Evolutionary conservation across 257 asterid genomes (phyloP), one percentile per base, ranked within the genome.

Genomic region (Verbascum thapsus): DNA sequence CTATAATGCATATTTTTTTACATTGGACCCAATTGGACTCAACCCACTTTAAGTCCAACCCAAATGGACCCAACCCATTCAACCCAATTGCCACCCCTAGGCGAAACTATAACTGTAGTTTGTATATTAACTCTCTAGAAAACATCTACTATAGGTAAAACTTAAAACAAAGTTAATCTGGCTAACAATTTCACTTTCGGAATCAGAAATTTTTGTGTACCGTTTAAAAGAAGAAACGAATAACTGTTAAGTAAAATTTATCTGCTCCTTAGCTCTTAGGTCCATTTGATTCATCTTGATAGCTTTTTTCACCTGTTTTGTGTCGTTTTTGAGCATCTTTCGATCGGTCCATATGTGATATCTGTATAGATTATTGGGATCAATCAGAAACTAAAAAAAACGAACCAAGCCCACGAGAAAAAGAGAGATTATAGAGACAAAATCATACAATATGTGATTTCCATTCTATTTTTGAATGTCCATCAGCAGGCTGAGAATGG

Each of bases 391-490:
- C 37, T 12, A 55, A 16, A 64, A 56, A 37, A 7, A 10, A 40
- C 8, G 15, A 63, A 23, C 10, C 55, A 18, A 43, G 6, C n/a
- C n/a, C 8, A n/a, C n/a, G n/a, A 17, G 23, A 35, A 34, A 22
- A 51, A 51, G 34, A 64, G 64, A 53, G 44, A n/a, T n/a, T n/a
- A n/a, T n/a, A n/a, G n/a, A n/a, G n/a, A n/a, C n/a, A n/a, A n/a
- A n/a, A n/a, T n/a, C n/a, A n/a, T 86, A 92, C 98, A 57, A 89
- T 85, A 76, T 83, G 53, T 15, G 98, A 92, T 71, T 85, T 92
- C 98, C 98, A 92, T 78, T 76, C 96, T n/a, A 70, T 68, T 75
- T 73, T 86, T 61, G 82, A 53, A 37, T 72, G 74, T 51, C 74
- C 91, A 61, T 75, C 83, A 13, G 51, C 63, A 53, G 88, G 78